phyloP scores from a whole-genome alignment of 345 rosid genomes.

The Rhodamnia rubescens region DNA sequence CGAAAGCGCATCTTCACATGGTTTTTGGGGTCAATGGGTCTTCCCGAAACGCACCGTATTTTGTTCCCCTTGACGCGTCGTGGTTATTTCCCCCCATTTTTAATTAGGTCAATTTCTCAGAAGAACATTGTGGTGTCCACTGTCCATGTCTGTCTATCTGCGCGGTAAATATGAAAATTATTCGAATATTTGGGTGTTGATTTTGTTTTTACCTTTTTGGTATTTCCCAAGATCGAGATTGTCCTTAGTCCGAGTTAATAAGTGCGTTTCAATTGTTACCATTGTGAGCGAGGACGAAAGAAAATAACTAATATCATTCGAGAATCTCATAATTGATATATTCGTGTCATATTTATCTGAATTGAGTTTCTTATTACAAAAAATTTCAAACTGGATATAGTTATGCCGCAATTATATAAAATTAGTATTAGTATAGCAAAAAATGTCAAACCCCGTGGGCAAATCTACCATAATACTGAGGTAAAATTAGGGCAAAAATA shows the following conservation, averaged over 20 bases:
- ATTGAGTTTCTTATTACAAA: not conserved
- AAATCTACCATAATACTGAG: not conserved
- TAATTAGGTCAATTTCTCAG: too few relatives aligned
- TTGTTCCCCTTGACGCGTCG: too few relatives aligned
- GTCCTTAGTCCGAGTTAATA: not conserved
- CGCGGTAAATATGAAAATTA: not conserved
- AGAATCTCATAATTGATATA: not conserved
- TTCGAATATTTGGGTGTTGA: not conserved
- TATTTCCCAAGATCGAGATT: not conserved
- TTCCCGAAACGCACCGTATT: not conserved
- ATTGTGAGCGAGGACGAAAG: not conserved
- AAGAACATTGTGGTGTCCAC: not conserved
- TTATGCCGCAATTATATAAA: too few relatives aligned
- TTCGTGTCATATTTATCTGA: not conserved
- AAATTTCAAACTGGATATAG: accelerated
- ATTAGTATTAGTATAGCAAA: too few relatives aligned
- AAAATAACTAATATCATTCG: accelerated
- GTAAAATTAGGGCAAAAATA: not conserved
- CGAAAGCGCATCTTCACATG: not conserved
- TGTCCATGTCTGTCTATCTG: not conserved
- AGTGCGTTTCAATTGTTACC: not conserved
- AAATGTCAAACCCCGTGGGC: not conserved
- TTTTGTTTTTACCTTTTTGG: not conserved
- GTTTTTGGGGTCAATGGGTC: not conserved
- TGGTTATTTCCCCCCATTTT: too few relatives aligned